Evolutionary conservation across 371 early-diverging fungal species (phyloP).

Genomic region (Rhizopus arrhizus): DNA sequence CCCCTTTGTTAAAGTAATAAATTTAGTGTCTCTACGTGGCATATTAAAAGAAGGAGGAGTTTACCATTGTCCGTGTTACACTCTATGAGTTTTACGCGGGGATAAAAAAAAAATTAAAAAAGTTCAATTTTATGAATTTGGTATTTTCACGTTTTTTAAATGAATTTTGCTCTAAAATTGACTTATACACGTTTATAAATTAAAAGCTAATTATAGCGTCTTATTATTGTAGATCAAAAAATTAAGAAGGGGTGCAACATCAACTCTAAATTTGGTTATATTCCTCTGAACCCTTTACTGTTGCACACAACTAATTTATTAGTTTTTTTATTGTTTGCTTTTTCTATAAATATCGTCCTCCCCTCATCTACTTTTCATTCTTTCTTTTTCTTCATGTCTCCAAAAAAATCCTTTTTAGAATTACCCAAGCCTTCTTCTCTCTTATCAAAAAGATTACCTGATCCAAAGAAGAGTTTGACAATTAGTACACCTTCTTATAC

Average conservation of each 20-base stretch:
- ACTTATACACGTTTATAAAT: not conserved
- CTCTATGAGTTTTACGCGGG: not conserved
- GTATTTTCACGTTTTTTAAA: too few relatives aligned
- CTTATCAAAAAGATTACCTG: constrained; percentile 44
- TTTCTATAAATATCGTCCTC: too few relatives aligned
- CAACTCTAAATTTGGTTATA: not conserved
- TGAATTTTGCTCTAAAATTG: not conserved
- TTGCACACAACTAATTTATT: too few relatives aligned
- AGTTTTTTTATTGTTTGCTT: too few relatives aligned
- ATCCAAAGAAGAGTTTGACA: constrained; percentile 49
- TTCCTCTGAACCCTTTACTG: not conserved
- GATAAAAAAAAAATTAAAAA: not conserved
- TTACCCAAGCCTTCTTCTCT: constrained; percentile 45
- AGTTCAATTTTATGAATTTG: not conserved
- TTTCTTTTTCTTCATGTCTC: not conserved
- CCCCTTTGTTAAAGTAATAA: too few relatives aligned
- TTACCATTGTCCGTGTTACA: too few relatives aligned
- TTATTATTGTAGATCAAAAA: not conserved
- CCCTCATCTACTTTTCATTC: not conserved
- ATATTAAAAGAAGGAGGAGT: too few relatives aligned
- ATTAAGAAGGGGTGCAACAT: constrained; percentile 1
- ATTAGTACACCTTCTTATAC: constrained; percentile 62
- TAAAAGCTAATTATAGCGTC: not conserved
- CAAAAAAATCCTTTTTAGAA: not conserved
- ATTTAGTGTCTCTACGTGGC: too few relatives aligned